Base-by-base conservation (phyloP, 2,329 filamentous ascomycete genomes). In the Xylariaceae sp. region DNA sequence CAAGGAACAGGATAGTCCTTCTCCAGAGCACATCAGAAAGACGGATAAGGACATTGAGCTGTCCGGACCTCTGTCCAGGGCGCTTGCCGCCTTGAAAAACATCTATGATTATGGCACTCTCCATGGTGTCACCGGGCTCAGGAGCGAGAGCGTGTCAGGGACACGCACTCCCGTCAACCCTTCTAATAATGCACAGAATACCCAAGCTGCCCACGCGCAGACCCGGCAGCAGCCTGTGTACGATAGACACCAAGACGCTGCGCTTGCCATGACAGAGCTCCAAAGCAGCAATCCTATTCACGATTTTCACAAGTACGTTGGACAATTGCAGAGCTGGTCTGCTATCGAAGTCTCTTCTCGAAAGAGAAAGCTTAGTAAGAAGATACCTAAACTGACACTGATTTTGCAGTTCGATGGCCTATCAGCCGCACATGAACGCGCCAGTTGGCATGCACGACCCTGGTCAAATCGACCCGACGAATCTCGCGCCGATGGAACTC, bases 71-170 rank as follows among this genome's bases (percentile, higher is more conserved):
- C 58, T 83, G 2, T 80, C 72, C 40, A 65, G 78, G 38, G 78
- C 78, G 1, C 61, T 83, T 17, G 71, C 69, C 4, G 78, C 78
- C 0, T 63, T 83, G 19, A 76, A 71, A 49, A 81, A 80, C 50
- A 82, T 83, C 2, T 83, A 83, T 53, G 77, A 81, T 52, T 76
- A 82, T 57, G 78, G 78, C 2, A 73, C 70, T 36, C 64, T 81
- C 9, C 64, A 71, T 11, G 74, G 73, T 3, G 63, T 66, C 0
- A 59, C 60, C n/a, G 56, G 52, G 1, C 34, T 71, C 12, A 74
- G 71, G 53, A 66, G 67, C 31, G 73, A 78, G 23, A 64, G 64
- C 9, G 67, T 66, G 17, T 67, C 67, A 4, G 67, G 63, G 9
- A 65, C 66, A 30, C 62, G 64, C 4, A 59, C 61, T 2, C 68